phyloP scores from a whole-genome alignment of 495 filamentous ascomycete species.

The Tuber borchii region DNA sequence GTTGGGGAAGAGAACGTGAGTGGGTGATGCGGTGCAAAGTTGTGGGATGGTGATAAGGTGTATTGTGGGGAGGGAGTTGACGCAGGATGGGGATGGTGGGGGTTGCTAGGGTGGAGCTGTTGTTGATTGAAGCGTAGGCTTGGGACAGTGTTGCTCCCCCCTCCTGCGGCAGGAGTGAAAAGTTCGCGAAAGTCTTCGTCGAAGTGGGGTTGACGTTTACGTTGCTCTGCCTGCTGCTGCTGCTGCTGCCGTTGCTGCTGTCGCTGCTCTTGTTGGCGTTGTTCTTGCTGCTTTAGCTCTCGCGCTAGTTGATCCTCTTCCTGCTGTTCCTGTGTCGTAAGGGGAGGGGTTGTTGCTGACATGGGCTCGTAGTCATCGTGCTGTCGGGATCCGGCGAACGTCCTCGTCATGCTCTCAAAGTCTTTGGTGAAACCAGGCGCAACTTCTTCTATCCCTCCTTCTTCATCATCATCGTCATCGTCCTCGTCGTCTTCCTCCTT shows the following conservation, averaged over 20 bases:
- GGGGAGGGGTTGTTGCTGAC: slow-evolving; percentile 26
- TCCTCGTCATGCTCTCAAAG: not conserved
- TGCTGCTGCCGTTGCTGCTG: slow-evolving; percentile 34
- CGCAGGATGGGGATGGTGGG: slow-evolving; percentile 16
- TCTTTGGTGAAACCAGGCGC: not conserved
- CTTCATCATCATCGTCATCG: slow-evolving; percentile 16
- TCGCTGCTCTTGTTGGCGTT: slow-evolving; percentile 33
- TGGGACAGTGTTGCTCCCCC: slow-evolving; percentile 6
- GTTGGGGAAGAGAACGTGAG: not conserved
- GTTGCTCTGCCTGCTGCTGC: slow-evolving; percentile 20
- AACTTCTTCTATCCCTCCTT: slow-evolving; percentile 5
- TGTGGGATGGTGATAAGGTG: slow-evolving; percentile 2
- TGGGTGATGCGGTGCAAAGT: slow-evolving; percentile 2
- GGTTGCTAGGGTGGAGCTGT: slow-evolving; percentile 15
- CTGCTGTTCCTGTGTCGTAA: slow-evolving; percentile 14
- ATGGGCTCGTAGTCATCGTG: slow-evolving; percentile 13
- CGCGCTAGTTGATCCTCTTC: slow-evolving; percentile 36
- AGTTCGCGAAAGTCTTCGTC: slow-evolving; percentile 39
- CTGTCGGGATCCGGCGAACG: not conserved
- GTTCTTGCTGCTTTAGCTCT: slow-evolving; percentile 42
- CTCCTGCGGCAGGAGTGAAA: slow-evolving; percentile 31
- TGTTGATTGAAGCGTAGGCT: not conserved
- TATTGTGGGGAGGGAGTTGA: slow-evolving; percentile 25
- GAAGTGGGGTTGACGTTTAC: slow-evolving; percentile 34
- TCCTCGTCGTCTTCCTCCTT: slow-evolving; percentile 13